Evolutionary conservation across 2,329 filamentous ascomycete species (phyloP).

Genomic region (Pyricularia grisea): DNA sequence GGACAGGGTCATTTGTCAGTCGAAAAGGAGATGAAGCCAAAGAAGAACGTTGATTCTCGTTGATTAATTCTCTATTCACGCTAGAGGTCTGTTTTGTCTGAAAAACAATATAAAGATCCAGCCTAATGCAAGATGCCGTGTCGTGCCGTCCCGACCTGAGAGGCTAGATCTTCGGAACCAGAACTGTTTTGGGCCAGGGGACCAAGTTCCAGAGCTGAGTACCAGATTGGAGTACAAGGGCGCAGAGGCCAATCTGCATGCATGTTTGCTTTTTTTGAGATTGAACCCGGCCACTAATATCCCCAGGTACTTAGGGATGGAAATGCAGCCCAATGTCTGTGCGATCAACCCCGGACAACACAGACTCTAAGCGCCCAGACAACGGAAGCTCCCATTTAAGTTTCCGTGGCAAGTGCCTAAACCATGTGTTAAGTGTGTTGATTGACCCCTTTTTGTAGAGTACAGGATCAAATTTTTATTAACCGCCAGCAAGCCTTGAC

Average conservation of each 20-base stretch:
- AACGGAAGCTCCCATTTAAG: neutral
- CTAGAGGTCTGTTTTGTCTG: neutral
- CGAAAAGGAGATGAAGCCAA: neutral
- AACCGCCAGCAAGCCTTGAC: too few species aligned
- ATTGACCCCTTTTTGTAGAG: too few species aligned
- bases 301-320: neutral
- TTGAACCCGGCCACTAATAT: neutral
- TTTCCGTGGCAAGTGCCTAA: neutral
- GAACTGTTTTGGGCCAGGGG: neutral
- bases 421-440: too few species aligned
- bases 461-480: too few species aligned
- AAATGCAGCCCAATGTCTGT: neutral
- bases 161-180: neutral
- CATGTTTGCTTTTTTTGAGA: neutral
- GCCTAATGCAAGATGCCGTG: neutral
- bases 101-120: neutral
- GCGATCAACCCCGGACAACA: neutral
- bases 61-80: neutral
- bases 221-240: neutral
- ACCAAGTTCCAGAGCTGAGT: neutral
- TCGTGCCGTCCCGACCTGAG: neutral
- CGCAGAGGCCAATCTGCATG: neutral
- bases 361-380: neutral
- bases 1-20: neutral
- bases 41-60: neutral